Base-by-base conservation (phyloP, 805 yeast genomes). In the Metschnikowia drakensbergensis region DNA sequence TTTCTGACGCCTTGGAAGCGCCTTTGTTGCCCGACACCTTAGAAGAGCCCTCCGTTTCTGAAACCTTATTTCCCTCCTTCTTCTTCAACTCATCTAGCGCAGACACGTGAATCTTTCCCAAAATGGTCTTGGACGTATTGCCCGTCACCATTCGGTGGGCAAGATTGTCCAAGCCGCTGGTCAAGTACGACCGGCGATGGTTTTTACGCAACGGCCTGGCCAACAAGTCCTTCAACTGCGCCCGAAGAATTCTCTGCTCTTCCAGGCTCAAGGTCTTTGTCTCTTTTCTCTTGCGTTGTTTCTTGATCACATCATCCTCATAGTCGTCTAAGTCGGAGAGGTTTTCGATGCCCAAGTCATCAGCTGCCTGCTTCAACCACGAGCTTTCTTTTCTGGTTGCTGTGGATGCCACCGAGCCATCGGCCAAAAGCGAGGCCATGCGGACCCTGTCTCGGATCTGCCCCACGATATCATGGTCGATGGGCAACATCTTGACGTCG, bases 301-400 rank as follows among this genome's bases (percentile, higher is more conserved):
- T 84, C 60, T 82, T 82, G 45, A 86, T 66, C 37, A 79, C 74
- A 53, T 83, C 88, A 55, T 83, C 91, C 51, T 84, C 90, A 49
- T 69, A 71, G 23, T 64, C 65, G 46, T 81, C 90, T 38, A 86
- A 68, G 48, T 84, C 91, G 39, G 79, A 72, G 46, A 82, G 66
- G 44, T 83, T 75, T 32, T 87, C 97, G 35, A 91, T 68, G 6
- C 96, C 99, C 48, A 94, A 74, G 44, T 94, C 99, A 46, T 86
- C 94, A 0, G 98, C 98, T 0, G 97, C 97, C 61, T 88, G 82
- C 50, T 81, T 78, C 51, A 90, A 72, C 97, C 98, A 90, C 25
- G 80, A 73, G 48, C 82, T 82, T 54, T 89, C 94, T 58, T 84
- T 86, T 34, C 72, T 74, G 31, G 81, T 66, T 4, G 86, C 78